Percentiles rank a stretch among this genome's conserved stretches.
phyloP scores from a whole-genome alignment of 1,284 basidiomycete genomes.

The Kwoniella shivajii region DNA sequence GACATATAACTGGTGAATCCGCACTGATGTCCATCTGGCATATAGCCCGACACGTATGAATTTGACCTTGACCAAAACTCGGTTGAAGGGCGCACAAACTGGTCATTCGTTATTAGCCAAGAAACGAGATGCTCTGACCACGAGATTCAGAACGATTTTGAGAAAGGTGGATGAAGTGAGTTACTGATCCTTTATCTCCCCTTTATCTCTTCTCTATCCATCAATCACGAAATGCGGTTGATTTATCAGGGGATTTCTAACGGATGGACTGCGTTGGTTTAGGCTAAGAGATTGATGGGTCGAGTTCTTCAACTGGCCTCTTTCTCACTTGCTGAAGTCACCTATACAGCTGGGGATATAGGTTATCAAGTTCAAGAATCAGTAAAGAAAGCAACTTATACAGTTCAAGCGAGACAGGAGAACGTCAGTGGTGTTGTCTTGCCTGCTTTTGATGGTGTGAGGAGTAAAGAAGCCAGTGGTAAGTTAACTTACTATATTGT shows the following conservation, averaged over 20 bases:
- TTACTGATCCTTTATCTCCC: constrained; percentile 7
- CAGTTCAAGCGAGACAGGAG: constrained; percentile 93
- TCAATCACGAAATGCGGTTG: background rate
- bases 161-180: constrained; percentile 90
- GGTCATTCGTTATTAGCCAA: constrained; percentile 96
- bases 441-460: constrained; percentile 90
- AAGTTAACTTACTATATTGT: too few relatives aligned
- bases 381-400: constrained; percentile 75
- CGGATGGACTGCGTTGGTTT: background rate
- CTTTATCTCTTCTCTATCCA: background rate
- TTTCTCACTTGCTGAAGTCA: constrained; percentile 97
- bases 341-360: constrained; percentile 96
- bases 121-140: constrained; percentile 94
- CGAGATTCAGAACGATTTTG: constrained; percentile 85
- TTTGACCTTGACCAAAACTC: constrained; percentile 87
- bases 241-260: background rate
- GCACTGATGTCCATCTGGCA: constrained; percentile 6
- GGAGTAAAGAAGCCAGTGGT: constrained; percentile 75
- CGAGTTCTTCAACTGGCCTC: constrained; percentile 97
- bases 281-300: constrained; percentile 99
- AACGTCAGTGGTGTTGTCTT: constrained; percentile 98
- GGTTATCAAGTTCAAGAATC: constrained; percentile 84
- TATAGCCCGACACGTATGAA: constrained; percentile 83
- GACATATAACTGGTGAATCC: background rate
- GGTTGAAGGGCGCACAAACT: constrained; percentile 95